phyloP scores from a whole-genome alignment of 2,329 filamentous ascomycete species.

The Septoria petroselini region DNA sequence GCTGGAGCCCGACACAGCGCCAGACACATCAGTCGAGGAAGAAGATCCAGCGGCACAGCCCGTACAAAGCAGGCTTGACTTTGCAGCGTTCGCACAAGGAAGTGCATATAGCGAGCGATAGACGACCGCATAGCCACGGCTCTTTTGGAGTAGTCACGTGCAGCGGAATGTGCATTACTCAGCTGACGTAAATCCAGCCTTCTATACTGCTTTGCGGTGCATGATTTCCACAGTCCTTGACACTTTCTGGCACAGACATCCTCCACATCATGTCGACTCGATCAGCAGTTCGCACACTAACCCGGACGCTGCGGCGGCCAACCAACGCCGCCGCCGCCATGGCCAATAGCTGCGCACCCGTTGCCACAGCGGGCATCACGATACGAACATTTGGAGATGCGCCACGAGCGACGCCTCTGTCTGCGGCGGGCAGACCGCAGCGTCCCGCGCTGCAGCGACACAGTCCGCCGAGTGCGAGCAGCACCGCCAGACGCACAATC shows the following conservation, averaged over 20 bases:
- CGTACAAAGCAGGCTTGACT: constrained; percentile 17
- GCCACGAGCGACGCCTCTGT: constrained; percentile 25
- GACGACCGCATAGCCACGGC: background rate
- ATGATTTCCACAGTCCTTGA: background rate
- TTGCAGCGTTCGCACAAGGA: constrained; percentile 22
- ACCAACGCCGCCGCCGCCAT: background rate
- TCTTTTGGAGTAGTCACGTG: background rate
- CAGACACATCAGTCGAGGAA: background rate
- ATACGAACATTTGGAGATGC: constrained; percentile 25
- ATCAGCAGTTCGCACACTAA: background rate
- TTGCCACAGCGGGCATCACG: background rate
- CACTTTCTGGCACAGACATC: background rate
- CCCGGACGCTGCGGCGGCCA: background rate
- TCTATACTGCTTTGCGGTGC: too few species aligned
- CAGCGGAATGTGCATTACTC: background rate
- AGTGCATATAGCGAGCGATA: constrained; percentile 25
- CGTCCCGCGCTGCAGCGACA: constrained; percentile 28
- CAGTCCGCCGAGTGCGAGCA: constrained; percentile 23
- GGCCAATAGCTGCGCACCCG: background rate
- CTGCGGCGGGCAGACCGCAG: constrained; percentile 25
- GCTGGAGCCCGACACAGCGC: background rate
- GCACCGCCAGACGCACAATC: constrained; percentile 62
- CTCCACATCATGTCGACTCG: background rate
- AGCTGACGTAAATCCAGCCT: background rate
- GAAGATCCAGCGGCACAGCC: background rate